Base-by-base conservation (phyloP, 2,329 filamentous ascomycete species). In the Xylariales sp. region DNA sequence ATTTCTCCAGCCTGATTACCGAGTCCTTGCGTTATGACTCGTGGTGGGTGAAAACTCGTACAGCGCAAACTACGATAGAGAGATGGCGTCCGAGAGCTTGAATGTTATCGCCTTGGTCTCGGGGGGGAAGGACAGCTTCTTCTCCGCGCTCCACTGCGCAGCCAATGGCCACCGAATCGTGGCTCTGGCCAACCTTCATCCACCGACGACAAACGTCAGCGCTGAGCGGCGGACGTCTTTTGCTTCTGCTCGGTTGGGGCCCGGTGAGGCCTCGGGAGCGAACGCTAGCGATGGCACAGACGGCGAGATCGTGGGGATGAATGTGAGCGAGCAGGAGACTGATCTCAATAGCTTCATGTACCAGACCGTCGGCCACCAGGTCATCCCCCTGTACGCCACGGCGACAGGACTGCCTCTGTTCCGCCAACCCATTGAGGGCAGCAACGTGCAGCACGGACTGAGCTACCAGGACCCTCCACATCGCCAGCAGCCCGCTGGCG, bases 271-370 rank as follows among this genome's bases (percentile, higher is more conserved):
- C 34, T 27, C 40, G 17, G 38, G 19, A 32, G 19, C 29, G 33
- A 40, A 30, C 29, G 29, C 29, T 14, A 31, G 11, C 30, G 10
- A 17, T 18, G 12, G 27, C 27, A 14, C 27, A 18, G 10, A 33
- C 20, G 24, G 21, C 23, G 28, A 34, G 20, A 57, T 69, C 32
- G 59, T 54, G 33, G 67, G 58, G 14, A 19, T 18, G 14, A 18
- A 33, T 21, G 35, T 48, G 5, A 60, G 57, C 19, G 57, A 61
- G 5, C 67, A 74, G 24, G 67, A 71, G 45, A 65, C 74, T 40
- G 87, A 97, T 60, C 74, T 95, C 51, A 88, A 98, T 63, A 96
- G 90, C 67, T 97, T 93, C 80, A 98, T 98, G 93, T 98, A 97
- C 70, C 93, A 98, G 69, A 98, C 93, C 4, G 87, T 96, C 43